Percentiles rank a stretch among this genome's conserved stretches.
Conservation (phyloP, 345 rosid species). For the Hibiscus tridactylites region DNA sequence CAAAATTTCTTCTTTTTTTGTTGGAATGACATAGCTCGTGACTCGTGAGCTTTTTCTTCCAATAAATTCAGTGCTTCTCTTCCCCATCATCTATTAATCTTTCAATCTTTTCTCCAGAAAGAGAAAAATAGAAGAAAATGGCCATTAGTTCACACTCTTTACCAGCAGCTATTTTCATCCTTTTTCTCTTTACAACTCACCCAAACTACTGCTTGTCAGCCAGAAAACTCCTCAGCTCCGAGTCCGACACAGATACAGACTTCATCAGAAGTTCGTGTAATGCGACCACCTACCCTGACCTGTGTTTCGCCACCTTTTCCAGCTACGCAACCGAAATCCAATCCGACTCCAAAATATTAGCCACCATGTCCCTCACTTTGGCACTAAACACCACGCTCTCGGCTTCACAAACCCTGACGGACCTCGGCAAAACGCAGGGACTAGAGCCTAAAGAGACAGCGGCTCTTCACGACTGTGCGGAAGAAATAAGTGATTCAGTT, state of each 20-base stretch:
- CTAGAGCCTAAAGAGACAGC: slow-evolving; percentile 23
- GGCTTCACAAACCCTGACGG: slow-evolving; percentile 19
- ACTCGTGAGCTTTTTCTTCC: not conserved
- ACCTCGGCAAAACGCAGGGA: slow-evolving; percentile 17
- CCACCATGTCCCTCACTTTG: slow-evolving; percentile 32
- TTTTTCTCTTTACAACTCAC: slow-evolving; percentile 5
- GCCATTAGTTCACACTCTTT: not conserved
- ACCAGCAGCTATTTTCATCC: slow-evolving; percentile 1
- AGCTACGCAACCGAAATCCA: slow-evolving; percentile 22
- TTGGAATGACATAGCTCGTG: not conserved
- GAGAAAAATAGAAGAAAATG: not conserved
- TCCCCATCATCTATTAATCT: not conserved
- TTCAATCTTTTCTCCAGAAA: not conserved
- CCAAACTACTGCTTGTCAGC: slow-evolving; percentile 6
- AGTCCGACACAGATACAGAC: slow-evolving; percentile 13
- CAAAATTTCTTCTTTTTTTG: too few species aligned
- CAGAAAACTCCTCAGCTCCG: slow-evolving; percentile 6
- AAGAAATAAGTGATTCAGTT: slow-evolving; percentile 39
- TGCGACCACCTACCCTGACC: slow-evolving; percentile 24
- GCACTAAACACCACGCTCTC: slow-evolving; percentile 30
- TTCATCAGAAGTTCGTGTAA: slow-evolving; percentile 35
- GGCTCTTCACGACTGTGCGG: slow-evolving; percentile 43
- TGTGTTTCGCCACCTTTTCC: slow-evolving; percentile 31
- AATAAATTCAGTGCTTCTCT: not conserved
- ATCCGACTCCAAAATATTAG: slow-evolving; percentile 22